Evolutionary conservation across 768 basidiomycete species (phyloP).

Genomic region (Fomitopsis pulvina): DNA sequence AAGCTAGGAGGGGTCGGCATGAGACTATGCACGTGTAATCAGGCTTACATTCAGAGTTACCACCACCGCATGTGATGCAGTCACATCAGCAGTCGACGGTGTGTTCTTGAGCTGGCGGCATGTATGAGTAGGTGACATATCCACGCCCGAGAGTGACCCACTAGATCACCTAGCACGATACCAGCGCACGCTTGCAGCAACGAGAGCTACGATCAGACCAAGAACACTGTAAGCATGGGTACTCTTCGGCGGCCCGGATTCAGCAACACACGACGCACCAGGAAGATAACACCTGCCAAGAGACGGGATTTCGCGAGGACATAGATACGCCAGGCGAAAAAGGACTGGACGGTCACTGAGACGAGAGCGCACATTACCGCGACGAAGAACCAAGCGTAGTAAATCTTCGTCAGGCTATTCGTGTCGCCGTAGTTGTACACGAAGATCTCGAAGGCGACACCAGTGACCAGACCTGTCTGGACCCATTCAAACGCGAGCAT

Average conservation of each 20-base stretch:
- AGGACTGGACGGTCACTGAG: constrained; percentile 5
- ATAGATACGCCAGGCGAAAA: constrained; percentile 8
- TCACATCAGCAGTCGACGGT: not conserved
- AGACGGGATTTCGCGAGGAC: constrained; percentile 1
- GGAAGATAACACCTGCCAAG: not conserved
- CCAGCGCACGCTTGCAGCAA: not conserved
- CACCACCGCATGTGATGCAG: not conserved
- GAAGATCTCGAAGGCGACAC: not conserved
- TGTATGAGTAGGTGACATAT: not conserved
- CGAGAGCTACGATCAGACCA: not conserved
- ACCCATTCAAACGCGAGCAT: constrained; percentile 4
- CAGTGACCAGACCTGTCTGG: constrained; percentile 3
- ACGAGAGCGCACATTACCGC: constrained; percentile 4
- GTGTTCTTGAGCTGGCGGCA: not conserved
- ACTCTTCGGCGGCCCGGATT: not conserved
- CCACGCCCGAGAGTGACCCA: no score
- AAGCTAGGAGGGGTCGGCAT: not conserved
- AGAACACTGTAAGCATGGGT: no score
- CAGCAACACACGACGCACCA: not conserved
- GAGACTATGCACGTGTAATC: no score
- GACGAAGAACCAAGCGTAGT: constrained; percentile 5
- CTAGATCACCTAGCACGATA: not conserved
- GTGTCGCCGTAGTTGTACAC: constrained; percentile 2
- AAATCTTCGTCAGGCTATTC: not conserved
- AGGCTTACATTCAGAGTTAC: not conserved